Base-by-base conservation (phyloP, 2,329 filamentous ascomycete genomes). In the Colletotrichum somersetense region DNA sequence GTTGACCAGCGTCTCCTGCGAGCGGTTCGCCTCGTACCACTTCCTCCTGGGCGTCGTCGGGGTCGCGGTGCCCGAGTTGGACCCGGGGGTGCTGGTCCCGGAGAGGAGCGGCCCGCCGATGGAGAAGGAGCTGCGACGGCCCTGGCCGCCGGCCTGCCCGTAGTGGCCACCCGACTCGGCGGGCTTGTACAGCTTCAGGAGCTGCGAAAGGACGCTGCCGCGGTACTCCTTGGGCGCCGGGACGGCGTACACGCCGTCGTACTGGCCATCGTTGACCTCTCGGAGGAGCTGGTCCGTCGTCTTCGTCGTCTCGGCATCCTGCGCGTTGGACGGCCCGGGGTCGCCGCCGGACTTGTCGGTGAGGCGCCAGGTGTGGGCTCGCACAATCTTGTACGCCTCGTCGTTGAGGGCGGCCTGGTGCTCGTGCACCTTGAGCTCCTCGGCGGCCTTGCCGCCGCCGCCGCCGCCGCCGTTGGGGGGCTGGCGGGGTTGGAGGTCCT, bases 21-120 rank as follows among this genome's bases (percentile, higher is more conserved):
- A 86, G 8, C 80, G 81, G 73, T 85, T 84, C 75, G 85, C 81
- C 62, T 86, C 83, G 75, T 86, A 86, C 85, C 85, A 86, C 68
- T 86, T 86, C 72, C 78, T 81, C 55, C 80, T 79, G 7, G 85
- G 85, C 4, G 84, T 86, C 3, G 71, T 73, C 2, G 69, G 69
- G 2, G 66, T 66, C 2, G 80, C 78, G 1, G 81, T 78, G 6
- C 85, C 85, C 2, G 81, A 82, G 20, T 74, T 75, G 20, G 75
- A 74, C 1, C 66, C 75, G 72, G 74, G 52, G 77, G 77, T 63
- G 83, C 30, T 84, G 83, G 65, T 79, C 68, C 46, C 80, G 77
- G 64, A 85, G 83, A 11, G 85, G 82, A 11, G 85, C 85, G 74
- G 83, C 77, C 74, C 66, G 20, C 69, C 66, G 8, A 80, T 73